Evolutionary conservation across 352 stramenopile species (phyloP).

Genomic region (Peronospora farinosa): DNA sequence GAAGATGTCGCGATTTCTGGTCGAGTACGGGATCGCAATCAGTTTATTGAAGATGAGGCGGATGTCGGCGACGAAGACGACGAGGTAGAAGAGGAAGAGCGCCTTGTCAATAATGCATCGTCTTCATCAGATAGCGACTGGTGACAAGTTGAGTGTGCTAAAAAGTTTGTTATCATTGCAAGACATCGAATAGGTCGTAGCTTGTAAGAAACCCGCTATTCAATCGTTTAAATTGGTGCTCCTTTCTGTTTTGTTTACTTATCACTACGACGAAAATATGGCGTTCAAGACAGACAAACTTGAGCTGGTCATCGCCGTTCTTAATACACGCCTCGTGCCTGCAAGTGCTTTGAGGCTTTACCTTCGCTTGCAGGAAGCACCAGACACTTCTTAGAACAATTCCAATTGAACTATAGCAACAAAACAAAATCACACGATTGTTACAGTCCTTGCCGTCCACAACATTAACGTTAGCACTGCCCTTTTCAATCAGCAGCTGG

Average conservation of each 20-base stretch:
- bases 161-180: not conserved
- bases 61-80: conserved; percentile 62
- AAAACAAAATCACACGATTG: conserved; percentile 2
- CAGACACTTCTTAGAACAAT: conserved; percentile 3
- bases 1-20: conserved; percentile 39
- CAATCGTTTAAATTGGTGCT: not conserved
- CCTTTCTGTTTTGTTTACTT: not conserved
- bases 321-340: conserved; percentile 73
- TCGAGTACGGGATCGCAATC: conserved; percentile 30
- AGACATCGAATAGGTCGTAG: not conserved
- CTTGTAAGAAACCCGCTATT: not conserved
- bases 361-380: no score
- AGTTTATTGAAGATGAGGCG: conserved; percentile 77
- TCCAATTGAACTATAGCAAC: not conserved
- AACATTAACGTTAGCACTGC: conserved; percentile 51
- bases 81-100: conserved; percentile 30
- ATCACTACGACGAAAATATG: conserved; percentile 20
- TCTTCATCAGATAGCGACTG: conserved; percentile 30
- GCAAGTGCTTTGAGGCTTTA: no score
- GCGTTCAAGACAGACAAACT: conserved; percentile 30
- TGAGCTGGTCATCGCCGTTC: conserved; percentile 37
- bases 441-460: conserved; percentile 61
- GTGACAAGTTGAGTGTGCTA: conserved; percentile 1
- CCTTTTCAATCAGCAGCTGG: conserved; percentile 51
- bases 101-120: conserved; percentile 12